Evolutionary conservation across 1,284 basidiomycete genomes (phyloP).

Genomic region (Caloboletus inedulis): DNA sequence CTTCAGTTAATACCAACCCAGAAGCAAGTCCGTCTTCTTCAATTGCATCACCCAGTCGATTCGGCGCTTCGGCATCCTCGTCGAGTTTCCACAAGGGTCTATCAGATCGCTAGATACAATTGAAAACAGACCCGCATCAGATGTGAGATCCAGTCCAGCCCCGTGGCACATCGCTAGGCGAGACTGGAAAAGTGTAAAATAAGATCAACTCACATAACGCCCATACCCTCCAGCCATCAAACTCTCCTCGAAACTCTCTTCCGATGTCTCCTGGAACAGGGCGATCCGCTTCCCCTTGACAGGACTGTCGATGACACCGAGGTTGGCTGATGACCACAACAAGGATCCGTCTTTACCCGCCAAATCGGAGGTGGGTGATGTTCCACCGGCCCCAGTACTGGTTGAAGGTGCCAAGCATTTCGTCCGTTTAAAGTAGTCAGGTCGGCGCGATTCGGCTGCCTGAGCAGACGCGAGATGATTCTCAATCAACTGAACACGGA

Average conservation of each 20-base stretch:
- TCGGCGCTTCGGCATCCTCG: conserved; percentile 23
- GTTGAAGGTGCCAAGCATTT: conserved; percentile 40
- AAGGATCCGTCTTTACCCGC: conserved; percentile 33
- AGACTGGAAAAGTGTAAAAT: neutral
- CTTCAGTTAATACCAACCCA: conserved; percentile 45
- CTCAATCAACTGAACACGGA: conserved; percentile 50
- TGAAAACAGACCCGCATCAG: conserved; percentile 10
- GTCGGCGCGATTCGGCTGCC: conserved; percentile 58
- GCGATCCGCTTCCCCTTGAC: conserved; percentile 65
- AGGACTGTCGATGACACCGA: conserved; percentile 66
- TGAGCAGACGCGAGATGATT: conserved; percentile 45
- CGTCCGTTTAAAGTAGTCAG: conserved; percentile 63
- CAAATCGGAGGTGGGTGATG: conserved; percentile 11
- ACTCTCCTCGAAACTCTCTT: conserved; percentile 78
- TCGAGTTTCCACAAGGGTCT: conserved; percentile 19
- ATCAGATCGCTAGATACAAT: conserved; percentile 24
- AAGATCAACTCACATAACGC: conserved; percentile 50
- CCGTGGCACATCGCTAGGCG: conserved; percentile 1
- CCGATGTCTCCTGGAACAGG: conserved; percentile 74
- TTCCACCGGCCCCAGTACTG: neutral
- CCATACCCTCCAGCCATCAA: conserved; percentile 76
- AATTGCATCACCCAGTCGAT: conserved; percentile 33
- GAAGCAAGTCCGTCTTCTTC: conserved; percentile 36
- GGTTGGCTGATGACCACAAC: conserved; percentile 34
- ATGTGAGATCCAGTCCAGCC: conserved; percentile 8